A percentile compares a stretch with the other conserved stretches of the same genome.
Conservation (phyloP, 345 rosid genomes). For the Limnanthes douglasii region DNA sequence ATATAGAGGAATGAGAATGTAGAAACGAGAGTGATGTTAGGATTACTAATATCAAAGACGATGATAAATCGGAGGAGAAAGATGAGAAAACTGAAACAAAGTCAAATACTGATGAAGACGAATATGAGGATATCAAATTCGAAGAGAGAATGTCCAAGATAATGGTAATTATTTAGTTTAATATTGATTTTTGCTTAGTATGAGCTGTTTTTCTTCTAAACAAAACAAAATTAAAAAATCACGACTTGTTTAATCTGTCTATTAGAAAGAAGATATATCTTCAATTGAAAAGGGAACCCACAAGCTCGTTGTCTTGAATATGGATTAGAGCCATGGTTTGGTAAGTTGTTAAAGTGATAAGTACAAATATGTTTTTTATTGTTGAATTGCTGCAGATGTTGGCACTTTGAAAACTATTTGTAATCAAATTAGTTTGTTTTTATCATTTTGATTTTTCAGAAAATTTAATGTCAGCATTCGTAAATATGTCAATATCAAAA, state of each 20-base stretch:
- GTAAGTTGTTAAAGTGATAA: conserved; percentile 28
- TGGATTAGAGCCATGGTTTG: conserved; percentile 93
- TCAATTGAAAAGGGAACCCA: conserved; percentile 49
- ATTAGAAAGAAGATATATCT: conserved; percentile 52
- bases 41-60: conserved; percentile 6
- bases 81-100: conserved; percentile 5
- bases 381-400: too few species aligned
- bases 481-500: too few species aligned
- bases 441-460: too few species aligned
- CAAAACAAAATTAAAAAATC: neutral
- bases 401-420: neutral
- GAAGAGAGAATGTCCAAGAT: conserved; percentile 33
- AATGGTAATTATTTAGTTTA: conserved; percentile 15
- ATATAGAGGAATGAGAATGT: conserved; percentile 8
- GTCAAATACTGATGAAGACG: conserved; percentile 26
- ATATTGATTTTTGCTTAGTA: neutral
- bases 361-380: too few species aligned
- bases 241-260: neutral
- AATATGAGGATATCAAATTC: conserved; percentile 20
- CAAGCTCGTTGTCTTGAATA: conserved; percentile 64
- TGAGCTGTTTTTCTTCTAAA: neutral
- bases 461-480: too few species aligned
- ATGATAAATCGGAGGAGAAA: conserved; percentile 9
- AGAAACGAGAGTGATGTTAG: conserved; percentile 16
- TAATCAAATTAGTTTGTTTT: too few species aligned